Conservation (phyloP, 1,139 yeast species). For the Pichia sp. region DNA sequence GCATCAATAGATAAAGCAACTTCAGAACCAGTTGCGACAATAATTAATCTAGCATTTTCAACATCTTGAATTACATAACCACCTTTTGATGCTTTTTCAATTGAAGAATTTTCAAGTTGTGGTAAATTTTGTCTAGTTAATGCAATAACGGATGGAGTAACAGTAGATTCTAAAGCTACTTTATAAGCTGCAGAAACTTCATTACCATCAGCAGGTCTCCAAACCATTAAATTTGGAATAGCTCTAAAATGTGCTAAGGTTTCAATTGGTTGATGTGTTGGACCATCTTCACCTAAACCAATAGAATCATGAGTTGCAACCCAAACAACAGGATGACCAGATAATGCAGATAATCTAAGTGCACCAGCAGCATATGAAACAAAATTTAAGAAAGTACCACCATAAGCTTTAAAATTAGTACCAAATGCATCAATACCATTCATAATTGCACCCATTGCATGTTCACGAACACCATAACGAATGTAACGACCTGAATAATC, state of each 20-base stretch:
- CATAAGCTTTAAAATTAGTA: slow-evolving; percentile 85
- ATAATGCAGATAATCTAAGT: slow-evolving; percentile 87
- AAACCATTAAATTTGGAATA: slow-evolving; percentile 85
- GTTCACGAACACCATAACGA: slow-evolving; percentile 99
- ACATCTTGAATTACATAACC: slow-evolving; percentile 70
- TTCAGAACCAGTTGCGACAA: slow-evolving; percentile 96
- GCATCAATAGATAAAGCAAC: slow-evolving; percentile 81
- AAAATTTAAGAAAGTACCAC: slow-evolving; percentile 98
- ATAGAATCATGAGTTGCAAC: slow-evolving; percentile 99
- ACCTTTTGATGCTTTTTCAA: slow-evolving; percentile 93
- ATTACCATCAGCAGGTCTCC: slow-evolving; percentile 99
- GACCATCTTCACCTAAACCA: slow-evolving; percentile 99
- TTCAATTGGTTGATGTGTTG: slow-evolving; percentile 99
- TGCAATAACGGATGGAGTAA: slow-evolving; percentile 87
- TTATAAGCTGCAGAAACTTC: slow-evolving; percentile 96
- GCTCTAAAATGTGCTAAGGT: slow-evolving; percentile 98
- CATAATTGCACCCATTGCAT: slow-evolving; percentile 98
- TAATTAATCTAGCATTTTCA: slow-evolving; percentile 65
- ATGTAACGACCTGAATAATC: slow-evolving; percentile 88
- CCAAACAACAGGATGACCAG: slow-evolving; percentile 93
- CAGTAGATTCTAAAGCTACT: slow-evolving; percentile 61
- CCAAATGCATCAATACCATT: slow-evolving; percentile 98
- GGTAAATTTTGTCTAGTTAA: slow-evolving; percentile 97
- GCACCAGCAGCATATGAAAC: slow-evolving; percentile 99
- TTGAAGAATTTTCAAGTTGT: slow-evolving; percentile 86